A percentile compares a stretch with the other conserved stretches of the same genome.
Conservation (phyloP, 140 eudicot species). For the Bidens hawaiensis region DNA sequence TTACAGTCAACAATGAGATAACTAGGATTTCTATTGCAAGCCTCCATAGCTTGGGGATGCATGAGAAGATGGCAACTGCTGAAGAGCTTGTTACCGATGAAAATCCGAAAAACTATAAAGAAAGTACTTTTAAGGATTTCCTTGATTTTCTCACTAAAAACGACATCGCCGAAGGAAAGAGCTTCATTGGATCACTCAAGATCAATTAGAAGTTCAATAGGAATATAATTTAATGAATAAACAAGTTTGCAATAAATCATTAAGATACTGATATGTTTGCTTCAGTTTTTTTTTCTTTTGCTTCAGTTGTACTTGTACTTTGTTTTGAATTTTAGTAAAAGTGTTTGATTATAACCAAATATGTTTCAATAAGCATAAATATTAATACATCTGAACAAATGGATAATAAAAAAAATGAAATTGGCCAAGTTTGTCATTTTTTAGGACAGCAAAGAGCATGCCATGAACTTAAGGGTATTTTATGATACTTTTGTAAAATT, state of each 20-base stretch:
- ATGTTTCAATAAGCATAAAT: no score
- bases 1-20: conserved; percentile 31
- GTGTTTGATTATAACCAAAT: not conserved
- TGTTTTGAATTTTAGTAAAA: not conserved
- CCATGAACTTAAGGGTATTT: no score
- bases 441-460: no score
- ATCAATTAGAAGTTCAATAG: conserved; percentile 2
- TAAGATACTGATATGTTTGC: not conserved
- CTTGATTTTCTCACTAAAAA: conserved; percentile 44
- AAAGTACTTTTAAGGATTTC: conserved; percentile 56
- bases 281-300: no score
- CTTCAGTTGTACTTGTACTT: not conserved
- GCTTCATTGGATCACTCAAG: conserved; percentile 45
- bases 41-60: conserved; percentile 57
- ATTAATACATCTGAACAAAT: no score
- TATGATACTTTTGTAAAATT: no score
- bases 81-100: conserved; percentile 40
- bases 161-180: conserved; percentile 38
- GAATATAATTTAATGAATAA: conserved; percentile 5
- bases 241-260: not conserved
- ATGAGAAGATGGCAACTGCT: conserved; percentile 56
- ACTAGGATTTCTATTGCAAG: conserved; percentile 64
- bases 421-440: no score
- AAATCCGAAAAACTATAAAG: conserved; percentile 36
- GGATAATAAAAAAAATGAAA: no score